phyloP scores from a whole-genome alignment of 2,329 filamentous ascomycete species.

The Penicillium glabrum region DNA sequence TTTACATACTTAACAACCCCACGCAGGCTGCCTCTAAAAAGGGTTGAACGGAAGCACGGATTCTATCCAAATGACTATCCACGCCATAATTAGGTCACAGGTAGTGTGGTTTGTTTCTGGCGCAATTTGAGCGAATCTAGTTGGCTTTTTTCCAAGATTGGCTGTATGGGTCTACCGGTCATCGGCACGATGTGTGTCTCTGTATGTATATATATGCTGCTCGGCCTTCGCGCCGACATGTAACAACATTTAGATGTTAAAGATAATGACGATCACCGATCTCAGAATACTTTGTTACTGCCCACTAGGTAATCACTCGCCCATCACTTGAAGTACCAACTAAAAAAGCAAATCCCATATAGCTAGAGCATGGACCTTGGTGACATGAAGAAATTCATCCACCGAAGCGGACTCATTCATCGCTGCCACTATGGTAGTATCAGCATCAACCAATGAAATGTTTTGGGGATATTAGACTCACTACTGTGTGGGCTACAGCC shows the following conservation, averaged over 20 bases:
- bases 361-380: constrained; percentile 2
- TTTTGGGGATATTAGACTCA: background rate
- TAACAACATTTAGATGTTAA: background rate
- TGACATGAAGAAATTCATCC: constrained; percentile 4
- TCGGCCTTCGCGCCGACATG: background rate
- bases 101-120: background rate
- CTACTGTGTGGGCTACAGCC: constrained; percentile 17
- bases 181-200: background rate
- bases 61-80: background rate
- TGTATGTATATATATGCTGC: background rate
- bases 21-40: constrained; percentile 56
- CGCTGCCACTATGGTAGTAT: background rate
- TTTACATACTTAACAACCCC: background rate
- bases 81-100: background rate
- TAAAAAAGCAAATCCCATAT: constrained; percentile 2
- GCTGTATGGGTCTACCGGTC: background rate
- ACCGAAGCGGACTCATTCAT: constrained; percentile 2
- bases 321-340: background rate
- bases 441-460: background rate
- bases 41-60: constrained; percentile 27
- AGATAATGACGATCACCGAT: background rate
- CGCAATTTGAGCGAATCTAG: background rate
- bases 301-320: too few relatives aligned
- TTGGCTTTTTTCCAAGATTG: background rate
- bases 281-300: background rate